These are phyloP conservation scores for Lachancea lanzarotensis DNA, from an alignment of 805 yeast genomes.

Conservation along the genomic window DNA sequence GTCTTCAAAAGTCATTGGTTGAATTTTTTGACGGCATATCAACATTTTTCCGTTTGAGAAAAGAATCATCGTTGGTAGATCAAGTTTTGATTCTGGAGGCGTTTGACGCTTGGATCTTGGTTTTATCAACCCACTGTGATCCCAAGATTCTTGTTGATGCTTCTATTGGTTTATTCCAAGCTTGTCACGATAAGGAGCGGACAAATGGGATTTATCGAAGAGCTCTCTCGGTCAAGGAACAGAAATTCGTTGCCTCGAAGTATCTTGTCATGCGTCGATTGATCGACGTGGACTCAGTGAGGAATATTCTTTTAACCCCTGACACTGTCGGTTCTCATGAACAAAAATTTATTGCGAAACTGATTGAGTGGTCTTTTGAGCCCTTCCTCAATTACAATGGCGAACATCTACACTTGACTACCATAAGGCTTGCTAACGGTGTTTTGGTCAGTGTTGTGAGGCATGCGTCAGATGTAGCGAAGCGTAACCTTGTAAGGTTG, in stretches of 20 bases:
- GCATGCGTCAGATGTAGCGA: conserved; percentile 36
- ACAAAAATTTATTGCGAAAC: conserved; percentile 36
- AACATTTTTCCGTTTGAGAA: conserved; percentile 42
- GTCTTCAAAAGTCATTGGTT: conserved; percentile 26
- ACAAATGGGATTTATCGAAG: conserved; percentile 7
- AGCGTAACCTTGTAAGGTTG: conserved; percentile 45
- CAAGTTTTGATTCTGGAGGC: conserved; percentile 58
- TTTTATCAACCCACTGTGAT: conserved; percentile 28
- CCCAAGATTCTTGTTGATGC: conserved; percentile 16
- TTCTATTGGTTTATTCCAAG: conserved; percentile 14
- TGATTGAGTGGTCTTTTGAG: conserved; percentile 53
- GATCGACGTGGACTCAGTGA: conserved; percentile 36
- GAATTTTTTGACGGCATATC: conserved; percentile 32
- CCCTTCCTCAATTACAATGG: conserved; percentile 43
- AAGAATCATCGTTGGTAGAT: conserved; percentile 47
- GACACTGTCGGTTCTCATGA: conserved; percentile 21
- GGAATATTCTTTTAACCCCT: conserved; percentile 11
- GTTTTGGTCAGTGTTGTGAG: conserved; percentile 46
- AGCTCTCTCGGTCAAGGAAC: conserved; percentile 25
- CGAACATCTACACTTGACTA: conserved; percentile 45
- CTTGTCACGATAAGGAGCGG: conserved; percentile 20
- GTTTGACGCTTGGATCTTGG: conserved; percentile 47
- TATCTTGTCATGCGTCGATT: conserved; percentile 53
- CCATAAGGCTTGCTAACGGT: conserved; percentile 54
- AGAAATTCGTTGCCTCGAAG: conserved; percentile 54